Percentiles rank a stretch among this genome's conserved stretches.
Evolutionary conservation across 176 grass and related monocot genomes (phyloP).

Genomic region (Elymus sibiricus): DNA sequence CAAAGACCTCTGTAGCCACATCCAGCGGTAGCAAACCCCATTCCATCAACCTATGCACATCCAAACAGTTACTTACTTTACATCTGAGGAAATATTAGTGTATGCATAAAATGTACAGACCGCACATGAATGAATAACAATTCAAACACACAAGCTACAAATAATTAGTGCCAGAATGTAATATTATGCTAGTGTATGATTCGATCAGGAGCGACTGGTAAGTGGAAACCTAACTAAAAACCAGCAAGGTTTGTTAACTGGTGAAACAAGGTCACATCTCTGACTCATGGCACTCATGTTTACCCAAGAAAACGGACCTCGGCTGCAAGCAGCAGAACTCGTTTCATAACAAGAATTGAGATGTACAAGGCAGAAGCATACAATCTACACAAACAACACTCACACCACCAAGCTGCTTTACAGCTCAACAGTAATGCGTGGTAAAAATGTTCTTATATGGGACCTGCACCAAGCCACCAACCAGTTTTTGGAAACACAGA

Average conservation of each 20-base stretch:
- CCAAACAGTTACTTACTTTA: constrained; percentile 11
- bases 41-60: constrained; percentile 74
- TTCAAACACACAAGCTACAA: not conserved
- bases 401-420: not conserved
- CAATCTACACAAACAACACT: not conserved
- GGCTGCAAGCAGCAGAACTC: not conserved
- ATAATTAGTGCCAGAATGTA: not conserved
- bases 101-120: not conserved
- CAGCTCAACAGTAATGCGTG: not conserved
- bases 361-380: not conserved
- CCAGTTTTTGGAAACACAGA: not conserved
- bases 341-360: not conserved
- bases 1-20: constrained; percentile 45
- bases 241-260: not conserved
- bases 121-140: not conserved
- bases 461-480: not conserved
- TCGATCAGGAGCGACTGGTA: not conserved
- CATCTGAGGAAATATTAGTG: not conserved
- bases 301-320: not conserved
- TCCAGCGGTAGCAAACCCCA: constrained; percentile 67
- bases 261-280: not conserved
- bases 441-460: not conserved
- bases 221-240: constrained; percentile 9
- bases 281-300: not conserved
- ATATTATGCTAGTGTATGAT: constrained; percentile 10